Evolutionary conservation across 768 basidiomycete species (phyloP), one percentile per base, ranked within the genome.

Genomic region (Baorangia bicolor): DNA sequence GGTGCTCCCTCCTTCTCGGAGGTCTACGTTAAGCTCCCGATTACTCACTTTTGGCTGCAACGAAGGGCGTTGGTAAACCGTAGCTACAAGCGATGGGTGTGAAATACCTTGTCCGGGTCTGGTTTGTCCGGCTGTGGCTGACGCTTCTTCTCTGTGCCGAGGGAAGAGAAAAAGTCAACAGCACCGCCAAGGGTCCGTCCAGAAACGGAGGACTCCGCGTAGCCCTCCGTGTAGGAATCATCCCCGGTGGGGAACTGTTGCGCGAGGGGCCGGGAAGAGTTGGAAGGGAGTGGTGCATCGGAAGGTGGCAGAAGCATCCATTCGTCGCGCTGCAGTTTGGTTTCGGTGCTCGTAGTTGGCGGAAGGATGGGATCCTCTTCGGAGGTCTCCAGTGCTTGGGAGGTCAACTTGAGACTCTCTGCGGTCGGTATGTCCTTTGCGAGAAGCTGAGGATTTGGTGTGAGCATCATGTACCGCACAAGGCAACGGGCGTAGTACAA

Each of bases 111-210:
- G 65, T 91, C 87, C 3, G 85, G 85, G 70, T 90, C 81, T 3
- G 83, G 83, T 58, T 76, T 77, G 28, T 85, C 82, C 12, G 78
- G 76, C 38, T 72, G 77, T 9, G 83, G 78, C 51, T 85, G 83
- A 66, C 86, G 86, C 72, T 82, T 86, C 74, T 79, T 83, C 66
- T 91, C 92, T 6, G 82, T 90, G 4, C 96, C 96, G 41, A 99
- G 76, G 57, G 76, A 83, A 1, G 90, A 87, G 77, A 98, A 98
- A 74, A 97, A 95, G 72, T 98, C 96, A 25, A 89, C 81, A 3
- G 80, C 81, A 38, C 83, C 86, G 4, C 73, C 77, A 41, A 78
- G 66, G 5, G 77, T 82, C 11, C 86, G 80, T 49, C 74, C 68
- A 28, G 73, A 74, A 14, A 62, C 64, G 13, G 77, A 72, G 2